Evolutionary conservation across 2,329 filamentous ascomycete species (phyloP).

Genomic region (Xylaria multiplex): DNA sequence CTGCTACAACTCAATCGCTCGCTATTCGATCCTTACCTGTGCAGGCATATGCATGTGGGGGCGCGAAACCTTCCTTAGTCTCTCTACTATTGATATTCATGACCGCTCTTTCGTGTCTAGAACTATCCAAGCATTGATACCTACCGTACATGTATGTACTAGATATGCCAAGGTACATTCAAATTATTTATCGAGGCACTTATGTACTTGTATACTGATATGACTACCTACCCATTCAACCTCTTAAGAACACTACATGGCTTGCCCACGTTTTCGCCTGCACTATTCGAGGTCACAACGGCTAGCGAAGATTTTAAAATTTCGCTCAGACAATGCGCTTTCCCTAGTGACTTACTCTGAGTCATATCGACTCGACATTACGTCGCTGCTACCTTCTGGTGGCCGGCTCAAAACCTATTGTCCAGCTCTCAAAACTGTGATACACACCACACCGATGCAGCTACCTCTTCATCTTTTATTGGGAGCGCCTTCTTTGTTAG

Average conservation of each 20-base stretch:
- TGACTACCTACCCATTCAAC: not conserved
- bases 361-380: not conserved
- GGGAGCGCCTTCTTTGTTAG: not conserved
- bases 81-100: too few relatives aligned
- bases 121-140: too few relatives aligned
- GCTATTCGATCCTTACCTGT: too few relatives aligned
- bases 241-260: not conserved
- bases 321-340: not conserved
- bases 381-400: not conserved
- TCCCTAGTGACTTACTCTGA: not conserved
- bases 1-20: too few relatives aligned
- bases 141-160: too few relatives aligned
- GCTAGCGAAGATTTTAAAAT: not conserved
- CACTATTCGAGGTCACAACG: not conserved
- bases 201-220: not conserved
- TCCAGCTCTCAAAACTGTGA: not conserved
- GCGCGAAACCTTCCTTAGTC: too few relatives aligned
- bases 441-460: too few relatives aligned
- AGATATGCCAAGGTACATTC: too few relatives aligned
- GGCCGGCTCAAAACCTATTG: not conserved
- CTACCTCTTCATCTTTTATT: not conserved
- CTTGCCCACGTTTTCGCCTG: not conserved
- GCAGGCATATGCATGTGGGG: too few relatives aligned
- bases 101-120: too few relatives aligned
- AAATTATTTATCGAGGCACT: not conserved